Evolutionary conservation across 257 asterid species (phyloP).

Genomic region (Forsythia suspensa): DNA sequence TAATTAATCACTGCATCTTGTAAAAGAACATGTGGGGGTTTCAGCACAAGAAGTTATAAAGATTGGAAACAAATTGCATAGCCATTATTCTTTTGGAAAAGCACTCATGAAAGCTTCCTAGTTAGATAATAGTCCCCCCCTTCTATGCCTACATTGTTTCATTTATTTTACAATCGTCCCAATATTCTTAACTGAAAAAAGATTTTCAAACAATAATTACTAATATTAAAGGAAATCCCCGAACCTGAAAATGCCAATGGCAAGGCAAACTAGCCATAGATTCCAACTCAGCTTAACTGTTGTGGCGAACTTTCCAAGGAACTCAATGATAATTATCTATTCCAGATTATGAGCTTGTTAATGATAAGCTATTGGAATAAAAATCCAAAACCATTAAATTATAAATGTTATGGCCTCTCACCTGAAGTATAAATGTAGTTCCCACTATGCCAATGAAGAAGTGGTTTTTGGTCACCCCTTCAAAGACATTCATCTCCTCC

Average conservation of each 20-base stretch:
- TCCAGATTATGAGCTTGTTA: slow-evolving; percentile 19
- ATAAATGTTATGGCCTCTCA: slow-evolving; percentile 22
- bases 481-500: slow-evolving; percentile 70
- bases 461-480: slow-evolving; percentile 78
- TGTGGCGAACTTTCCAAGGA: slow-evolving; percentile 75
- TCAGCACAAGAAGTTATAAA: not conserved
- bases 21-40: not conserved
- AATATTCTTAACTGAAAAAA: not conserved
- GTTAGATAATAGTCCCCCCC: not conserved
- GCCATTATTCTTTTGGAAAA: not conserved
- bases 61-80: not conserved
- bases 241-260: slow-evolving; percentile 71
- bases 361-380: slow-evolving; percentile 9
- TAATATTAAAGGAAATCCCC: slow-evolving; percentile 11
- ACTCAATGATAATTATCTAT: slow-evolving; percentile 73
- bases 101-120: not conserved
- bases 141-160: not conserved
- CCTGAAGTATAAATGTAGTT: slow-evolving; percentile 74
- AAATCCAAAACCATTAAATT: not conserved
- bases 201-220: not conserved
- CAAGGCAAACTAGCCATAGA: slow-evolving; percentile 70
- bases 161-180: not conserved
- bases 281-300: slow-evolving; percentile 51
- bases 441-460: slow-evolving; percentile 86
- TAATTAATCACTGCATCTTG: not conserved